A percentile compares a stretch with the other conserved stretches of the same genome.
Conservation (phyloP, 2,329 filamentous ascomycete genomes). For the Monosporascus cannonballus region DNA sequence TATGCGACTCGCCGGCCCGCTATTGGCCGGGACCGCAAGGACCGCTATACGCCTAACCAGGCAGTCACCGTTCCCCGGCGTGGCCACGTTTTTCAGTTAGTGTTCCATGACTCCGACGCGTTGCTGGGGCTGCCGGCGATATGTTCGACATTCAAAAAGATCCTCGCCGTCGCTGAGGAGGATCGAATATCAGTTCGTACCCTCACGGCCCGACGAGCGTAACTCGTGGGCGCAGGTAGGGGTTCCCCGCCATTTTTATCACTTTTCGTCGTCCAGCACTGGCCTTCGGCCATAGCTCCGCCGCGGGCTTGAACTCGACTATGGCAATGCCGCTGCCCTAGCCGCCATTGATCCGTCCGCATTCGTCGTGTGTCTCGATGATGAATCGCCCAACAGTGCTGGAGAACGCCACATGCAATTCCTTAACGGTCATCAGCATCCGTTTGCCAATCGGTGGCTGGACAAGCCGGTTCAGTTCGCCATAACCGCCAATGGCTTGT, state of each 20-base stretch:
- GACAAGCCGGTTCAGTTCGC: conserved; percentile 11
- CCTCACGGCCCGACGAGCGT: conserved; percentile 11
- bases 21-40: conserved; percentile 3
- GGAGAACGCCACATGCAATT: conserved; percentile 8
- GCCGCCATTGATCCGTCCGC: conserved; percentile 5
- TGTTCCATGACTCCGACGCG: background rate
- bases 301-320: conserved; percentile 4
- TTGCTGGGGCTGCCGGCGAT: background rate
- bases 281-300: conserved; percentile 1
- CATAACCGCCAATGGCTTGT: conserved; percentile 11
- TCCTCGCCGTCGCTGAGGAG: conserved; percentile 5
- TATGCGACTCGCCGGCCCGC: conserved; percentile 6
- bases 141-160: conserved; percentile 3
- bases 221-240: conserved; percentile 10
- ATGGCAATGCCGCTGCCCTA: conserved; percentile 3
- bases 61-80: conserved; percentile 9
- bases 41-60: conserved; percentile 2
- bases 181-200: conserved; percentile 1
- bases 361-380: conserved; percentile 12
- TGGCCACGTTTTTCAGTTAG: conserved; percentile 10
- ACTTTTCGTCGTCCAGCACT: background rate
- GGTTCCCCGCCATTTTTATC: background rate
- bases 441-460: conserved; percentile 11
- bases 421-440: conserved; percentile 2
- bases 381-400: conserved; percentile 4